Base-by-base conservation (phyloP, 2,329 filamentous ascomycete genomes). In the Aspergillus nomiae region DNA sequence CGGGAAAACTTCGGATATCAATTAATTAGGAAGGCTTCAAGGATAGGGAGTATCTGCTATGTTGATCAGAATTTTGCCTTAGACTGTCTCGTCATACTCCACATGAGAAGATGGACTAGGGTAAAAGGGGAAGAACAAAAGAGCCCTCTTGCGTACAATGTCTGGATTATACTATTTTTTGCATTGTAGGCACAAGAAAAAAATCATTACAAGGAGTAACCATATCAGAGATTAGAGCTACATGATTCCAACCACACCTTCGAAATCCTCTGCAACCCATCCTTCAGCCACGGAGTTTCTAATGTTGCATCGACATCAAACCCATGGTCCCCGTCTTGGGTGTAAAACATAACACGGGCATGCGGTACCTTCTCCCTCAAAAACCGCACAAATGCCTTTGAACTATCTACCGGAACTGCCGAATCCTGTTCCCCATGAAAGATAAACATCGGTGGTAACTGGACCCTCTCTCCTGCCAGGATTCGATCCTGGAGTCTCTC, bases 301-400 rank as follows among this genome's bases (percentile, higher is more conserved):
- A 60, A 43, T 1, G 26, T 45, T 30, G 58, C 58, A 9, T 54
- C 48, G 3, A 28, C 26, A 34, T 60, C 58, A 24, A 60, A 60
- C 7, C 58, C 48, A 34, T 60, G 50, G 16, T 60, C 58, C 11
- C 58, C 58, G 5, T 54, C 26, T 24, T 60, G 16, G 11, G 26
- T 60, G 14, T 60, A 34, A 10, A 60, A n/a, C 16, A 43, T 43
- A 2, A 30, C 5, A 11, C 19, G 16, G 5, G 28, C 41, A 12
- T 43, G 36, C 11, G 48, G 48, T 26, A 43, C 6, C 4, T 36
- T 55, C 24, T 9, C 9, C 32, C n/a, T 9, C 9, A 60, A 10
- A 10, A 55, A 26, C 14, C 16, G 30, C 16, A 36, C 24, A 36
- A 55, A 60, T 1, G 4, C 24, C 24, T 21, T 60, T 6, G 58